phyloP scores from a whole-genome alignment of 2,329 filamentous ascomycete species.

The Botrytis byssoidea region DNA sequence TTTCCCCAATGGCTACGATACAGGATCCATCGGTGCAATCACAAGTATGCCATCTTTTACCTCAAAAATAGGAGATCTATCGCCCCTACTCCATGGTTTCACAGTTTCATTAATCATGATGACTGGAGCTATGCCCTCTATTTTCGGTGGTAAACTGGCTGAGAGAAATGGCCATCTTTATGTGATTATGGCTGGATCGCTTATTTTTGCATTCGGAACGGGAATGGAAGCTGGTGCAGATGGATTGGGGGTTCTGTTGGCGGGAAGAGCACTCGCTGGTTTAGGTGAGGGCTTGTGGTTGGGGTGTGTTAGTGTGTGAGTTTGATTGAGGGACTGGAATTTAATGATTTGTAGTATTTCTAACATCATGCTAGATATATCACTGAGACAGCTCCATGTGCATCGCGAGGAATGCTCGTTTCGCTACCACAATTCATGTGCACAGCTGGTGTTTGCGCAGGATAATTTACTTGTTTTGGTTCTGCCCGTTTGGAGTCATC shows the following conservation, averaged over 20 bases:
- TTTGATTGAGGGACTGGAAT: neutral
- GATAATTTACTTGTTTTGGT: slow-evolving; percentile 60
- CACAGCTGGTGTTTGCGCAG: slow-evolving; percentile 49
- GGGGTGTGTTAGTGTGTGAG: slow-evolving; percentile 49
- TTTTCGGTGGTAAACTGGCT: slow-evolving; percentile 54
- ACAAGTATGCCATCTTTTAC: slow-evolving; percentile 48
- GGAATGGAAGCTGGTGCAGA: slow-evolving; percentile 39
- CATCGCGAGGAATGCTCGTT: slow-evolving; percentile 48
- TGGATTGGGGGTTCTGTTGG: slow-evolving; percentile 51
- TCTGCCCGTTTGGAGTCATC: slow-evolving; percentile 46
- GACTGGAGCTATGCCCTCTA: slow-evolving; percentile 53
- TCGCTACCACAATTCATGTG: slow-evolving; percentile 52
- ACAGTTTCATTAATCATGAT: slow-evolving; percentile 58
- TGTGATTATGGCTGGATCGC: neutral
- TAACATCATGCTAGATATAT: slow-evolving; percentile 1
- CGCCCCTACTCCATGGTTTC: slow-evolving; percentile 53
- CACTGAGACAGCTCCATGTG: neutral
- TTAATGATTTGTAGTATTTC: neutral
- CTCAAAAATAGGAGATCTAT: slow-evolving; percentile 46
- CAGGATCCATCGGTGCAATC: slow-evolving; percentile 49
- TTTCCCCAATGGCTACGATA: slow-evolving; percentile 40
- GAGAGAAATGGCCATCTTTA: slow-evolving; percentile 43
- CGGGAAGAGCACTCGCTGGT: slow-evolving; percentile 40
- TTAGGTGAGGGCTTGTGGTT: slow-evolving; percentile 57
- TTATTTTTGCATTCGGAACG: neutral